Evolutionary conservation across 495 filamentous ascomycete genomes (phyloP).

Genomic region (Staphylotrichum tortipilum): DNA sequence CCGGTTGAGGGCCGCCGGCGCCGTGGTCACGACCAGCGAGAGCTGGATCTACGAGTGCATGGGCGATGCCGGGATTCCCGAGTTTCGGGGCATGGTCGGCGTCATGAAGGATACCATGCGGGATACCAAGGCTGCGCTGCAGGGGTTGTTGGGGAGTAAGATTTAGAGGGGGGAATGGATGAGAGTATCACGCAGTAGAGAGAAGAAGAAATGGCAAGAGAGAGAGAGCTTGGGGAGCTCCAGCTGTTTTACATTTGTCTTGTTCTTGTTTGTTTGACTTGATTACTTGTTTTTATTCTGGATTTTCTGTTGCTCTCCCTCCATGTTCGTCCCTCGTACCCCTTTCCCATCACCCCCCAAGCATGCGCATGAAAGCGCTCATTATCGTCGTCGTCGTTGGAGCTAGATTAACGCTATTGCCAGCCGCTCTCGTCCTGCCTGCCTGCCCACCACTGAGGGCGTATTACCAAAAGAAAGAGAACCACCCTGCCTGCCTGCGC

Average conservation of each 20-base stretch:
- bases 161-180: constrained; percentile 38
- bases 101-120: constrained; percentile 70
- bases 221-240: no score
- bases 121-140: constrained; percentile 56
- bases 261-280: not conserved
- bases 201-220: not conserved
- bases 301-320: not conserved
- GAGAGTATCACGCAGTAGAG: no score
- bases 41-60: constrained; percentile 87
- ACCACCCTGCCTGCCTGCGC: no score
- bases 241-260: no score
- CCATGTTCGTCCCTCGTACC: not conserved
- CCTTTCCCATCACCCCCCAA: no score
- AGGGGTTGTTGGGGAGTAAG: constrained; percentile 53
- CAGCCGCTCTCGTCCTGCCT: no score
- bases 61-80: constrained; percentile 69
- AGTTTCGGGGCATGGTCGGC: constrained; percentile 65
- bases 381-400: no score
- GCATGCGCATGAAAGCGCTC: not conserved
- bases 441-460: no score
- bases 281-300: not conserved
- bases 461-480: no score
- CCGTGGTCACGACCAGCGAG: constrained; percentile 79
- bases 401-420: no score
- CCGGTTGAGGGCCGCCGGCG: constrained; percentile 66